A percentile compares a stretch with the other conserved stretches of the same genome.
phyloP scores from a whole-genome alignment of 768 basidiomycete species.

The Tylopilus felleus region DNA sequence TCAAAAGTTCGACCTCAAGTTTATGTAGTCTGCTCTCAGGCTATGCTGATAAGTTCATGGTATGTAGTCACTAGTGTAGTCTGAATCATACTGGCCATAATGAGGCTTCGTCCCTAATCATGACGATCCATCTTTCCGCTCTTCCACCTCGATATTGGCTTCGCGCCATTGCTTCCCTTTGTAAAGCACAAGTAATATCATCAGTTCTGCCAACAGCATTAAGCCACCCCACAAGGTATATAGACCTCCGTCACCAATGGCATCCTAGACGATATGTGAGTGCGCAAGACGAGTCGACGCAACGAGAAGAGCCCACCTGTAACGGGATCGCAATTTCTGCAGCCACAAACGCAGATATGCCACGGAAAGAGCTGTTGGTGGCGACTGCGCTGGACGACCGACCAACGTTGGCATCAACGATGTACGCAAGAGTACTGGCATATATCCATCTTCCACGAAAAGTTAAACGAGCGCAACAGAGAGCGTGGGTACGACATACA shows the following conservation, averaged over 20 bases:
- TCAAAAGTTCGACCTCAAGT: too few relatives aligned
- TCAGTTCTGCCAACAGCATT: constrained; percentile 48
- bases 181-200: constrained; percentile 58
- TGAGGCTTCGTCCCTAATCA: background rate
- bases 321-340: constrained; percentile 76
- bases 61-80: too few relatives aligned
- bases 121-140: constrained; percentile 5
- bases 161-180: constrained; percentile 64
- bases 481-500: constrained; percentile 43
- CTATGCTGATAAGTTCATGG: too few relatives aligned
- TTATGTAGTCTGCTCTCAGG: too few relatives aligned
- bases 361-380: constrained; percentile 72
- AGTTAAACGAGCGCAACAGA: background rate
- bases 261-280: constrained; percentile 40
- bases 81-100: too few relatives aligned
- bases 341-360: constrained; percentile 61
- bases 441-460: constrained; percentile 55
- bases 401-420: constrained; percentile 85
- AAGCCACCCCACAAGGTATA: constrained; percentile 69
- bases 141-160: constrained; percentile 44
- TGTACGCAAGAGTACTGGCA: constrained; percentile 73
- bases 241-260: constrained; percentile 77
- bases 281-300: background rate
- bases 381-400: constrained; percentile 77
- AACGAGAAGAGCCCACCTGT: constrained; percentile 33